Conservation (phyloP, 805 yeast genomes). For the Brettanomyces nanus region DNA sequence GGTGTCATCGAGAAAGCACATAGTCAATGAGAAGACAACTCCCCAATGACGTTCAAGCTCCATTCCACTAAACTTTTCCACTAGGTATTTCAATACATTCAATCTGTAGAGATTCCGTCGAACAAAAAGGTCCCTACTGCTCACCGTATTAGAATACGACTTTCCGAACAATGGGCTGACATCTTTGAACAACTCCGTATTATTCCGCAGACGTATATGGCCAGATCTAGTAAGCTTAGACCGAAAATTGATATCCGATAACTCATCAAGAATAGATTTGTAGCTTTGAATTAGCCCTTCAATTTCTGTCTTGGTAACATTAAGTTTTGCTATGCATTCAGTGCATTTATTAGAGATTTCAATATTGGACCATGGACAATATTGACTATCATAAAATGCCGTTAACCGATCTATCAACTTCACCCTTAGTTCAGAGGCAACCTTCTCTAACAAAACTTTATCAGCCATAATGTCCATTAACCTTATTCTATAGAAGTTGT, state of each 20-base stretch:
- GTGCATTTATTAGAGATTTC: background rate
- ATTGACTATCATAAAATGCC: background rate
- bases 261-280: background rate
- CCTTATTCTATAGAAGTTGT: background rate
- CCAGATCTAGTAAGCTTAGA: background rate
- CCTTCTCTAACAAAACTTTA: background rate
- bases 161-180: conserved; percentile 1
- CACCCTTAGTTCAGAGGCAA: background rate
- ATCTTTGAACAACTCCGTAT: background rate
- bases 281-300: background rate
- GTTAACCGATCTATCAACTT: background rate
- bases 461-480: background rate
- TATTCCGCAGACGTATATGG: background rate
- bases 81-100: conserved; percentile 1
- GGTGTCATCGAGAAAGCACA: conserved; percentile 23
- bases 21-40: conserved; percentile 18
- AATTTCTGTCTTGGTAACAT: background rate
- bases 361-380: conserved; percentile 2
- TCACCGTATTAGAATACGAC: background rate
- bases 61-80: background rate
- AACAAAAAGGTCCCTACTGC: background rate
- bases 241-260: background rate
- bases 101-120: background rate
- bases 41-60: conserved; percentile 19
- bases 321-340: background rate